Base-by-base conservation (phyloP, 176 grass and related monocot genomes). In the Pharus latifolius region DNA sequence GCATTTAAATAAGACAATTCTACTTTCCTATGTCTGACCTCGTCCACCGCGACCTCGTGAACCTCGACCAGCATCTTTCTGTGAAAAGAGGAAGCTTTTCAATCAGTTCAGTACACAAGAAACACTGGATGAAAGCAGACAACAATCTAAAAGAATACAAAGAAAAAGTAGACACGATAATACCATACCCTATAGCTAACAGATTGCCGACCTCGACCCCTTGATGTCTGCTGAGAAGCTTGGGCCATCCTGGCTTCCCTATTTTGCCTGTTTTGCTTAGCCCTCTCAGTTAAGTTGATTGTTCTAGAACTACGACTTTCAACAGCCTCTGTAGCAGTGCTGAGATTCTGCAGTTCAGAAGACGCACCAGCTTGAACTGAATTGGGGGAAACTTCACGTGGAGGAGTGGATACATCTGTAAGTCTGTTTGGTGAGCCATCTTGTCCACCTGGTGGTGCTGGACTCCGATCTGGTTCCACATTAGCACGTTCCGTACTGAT, bases 211-310 rank as follows among this genome's bases (percentile, higher is more conserved):
- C 70, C 83, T 25, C 83, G 80, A 22, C 80, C 83, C 69, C 90
- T 79, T 8, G 80, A 5, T 31, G 80, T 8, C 11, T 66, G 69
- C 28, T 70, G 76, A 15, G 72, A 17, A 35, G 56, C 56, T 46
- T 15, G 65, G 7, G 2, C 72, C 67, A 97, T 65, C 53, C 86
- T 73, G 5, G 59, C 55, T 78, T 85, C 77, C 80, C 93, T 84
- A 3, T 92, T 92, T 38, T 85, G 80, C 80, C 93, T 84, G 5
- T 92, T 92, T 38, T 77, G 58, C 4, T 32, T 56, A 9, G 85
- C 85, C 31, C 92, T 89, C 73, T 89, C 72, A 29, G 26, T 10
- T 18, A 96, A 63, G 17, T 67, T 81, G 60, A 92, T 96, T 50
- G 83, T 92, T 72, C 35, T 89, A 42, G 80, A 41, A 65, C 18